Evolutionary conservation across 257 asterid genomes (phyloP).

Genomic region (Jasminum sambac): DNA sequence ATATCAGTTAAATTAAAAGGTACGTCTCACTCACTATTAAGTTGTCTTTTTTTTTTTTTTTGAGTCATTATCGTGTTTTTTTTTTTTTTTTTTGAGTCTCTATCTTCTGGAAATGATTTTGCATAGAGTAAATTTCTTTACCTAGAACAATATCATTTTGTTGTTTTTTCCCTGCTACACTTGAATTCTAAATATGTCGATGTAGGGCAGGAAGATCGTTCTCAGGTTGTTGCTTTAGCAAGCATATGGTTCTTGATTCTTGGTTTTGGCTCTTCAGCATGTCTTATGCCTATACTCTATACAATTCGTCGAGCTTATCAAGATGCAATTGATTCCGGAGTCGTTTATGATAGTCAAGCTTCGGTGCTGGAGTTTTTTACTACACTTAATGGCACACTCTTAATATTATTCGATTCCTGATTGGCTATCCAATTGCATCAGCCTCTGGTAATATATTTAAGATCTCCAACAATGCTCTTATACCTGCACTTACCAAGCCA

Average conservation of each 20-base stretch:
- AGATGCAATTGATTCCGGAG: constrained; percentile 60
- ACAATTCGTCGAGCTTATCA: constrained; percentile 68
- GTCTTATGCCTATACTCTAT: constrained; percentile 69
- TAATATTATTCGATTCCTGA: constrained; percentile 68
- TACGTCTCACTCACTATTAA: no score
- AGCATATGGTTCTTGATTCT: constrained; percentile 91
- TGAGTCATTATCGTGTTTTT: neutral
- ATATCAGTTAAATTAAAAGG: no score
- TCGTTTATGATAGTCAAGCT: constrained; percentile 47
- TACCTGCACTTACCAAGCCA: neutral
- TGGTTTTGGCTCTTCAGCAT: constrained; percentile 76
- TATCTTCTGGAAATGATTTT: neutral
- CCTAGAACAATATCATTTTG: constrained; percentile 4
- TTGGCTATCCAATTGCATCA: constrained; percentile 88
- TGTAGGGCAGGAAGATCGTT: constrained; percentile 99
- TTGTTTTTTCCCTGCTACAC: constrained; percentile 32
- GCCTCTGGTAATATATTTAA: constrained; percentile 78
- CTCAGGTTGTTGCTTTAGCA: constrained; percentile 88
- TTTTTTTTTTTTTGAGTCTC: constrained; percentile 1
- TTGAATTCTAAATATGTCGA: constrained; percentile 63
- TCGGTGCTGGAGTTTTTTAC: constrained; percentile 57
- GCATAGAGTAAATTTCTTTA: constrained; percentile 8
- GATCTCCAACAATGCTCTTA: constrained; percentile 19
- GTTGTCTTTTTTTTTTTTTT: neutral
- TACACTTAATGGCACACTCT: constrained; percentile 59